These are phyloP conservation scores for Trichothecium roseum DNA, from an alignment of 2,329 filamentous ascomycete species.

Conservation along the genomic window DNA sequence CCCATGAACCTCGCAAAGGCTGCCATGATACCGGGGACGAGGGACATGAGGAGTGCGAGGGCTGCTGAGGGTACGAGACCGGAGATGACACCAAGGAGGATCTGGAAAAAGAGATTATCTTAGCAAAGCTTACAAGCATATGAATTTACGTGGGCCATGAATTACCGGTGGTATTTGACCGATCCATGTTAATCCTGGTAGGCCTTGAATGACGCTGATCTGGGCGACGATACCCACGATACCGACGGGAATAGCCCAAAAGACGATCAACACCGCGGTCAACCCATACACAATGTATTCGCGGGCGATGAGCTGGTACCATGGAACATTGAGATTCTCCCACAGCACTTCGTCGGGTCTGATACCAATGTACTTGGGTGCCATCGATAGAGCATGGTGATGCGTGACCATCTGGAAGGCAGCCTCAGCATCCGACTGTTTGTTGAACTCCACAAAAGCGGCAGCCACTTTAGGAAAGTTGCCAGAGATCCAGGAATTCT, in stretches of 20 bases:
- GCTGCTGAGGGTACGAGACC: slow-evolving; percentile 76
- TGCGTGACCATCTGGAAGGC: slow-evolving; percentile 77
- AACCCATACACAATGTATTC: slow-evolving; percentile 53
- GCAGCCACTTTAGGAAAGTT: slow-evolving; percentile 56
- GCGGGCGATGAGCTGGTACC: slow-evolving; percentile 69
- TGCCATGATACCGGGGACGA: slow-evolving; percentile 60
- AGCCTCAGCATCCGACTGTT: slow-evolving; percentile 71
- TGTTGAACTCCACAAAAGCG: slow-evolving; percentile 84
- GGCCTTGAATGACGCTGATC: slow-evolving; percentile 55
- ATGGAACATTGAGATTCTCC: slow-evolving; percentile 58
- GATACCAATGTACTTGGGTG: slow-evolving; percentile 73
- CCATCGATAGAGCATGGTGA: slow-evolving; percentile 73
- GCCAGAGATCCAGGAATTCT: slow-evolving; percentile 51
- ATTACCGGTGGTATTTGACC: slow-evolving; percentile 49
- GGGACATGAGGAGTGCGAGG: slow-evolving; percentile 71
- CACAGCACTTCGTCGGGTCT: slow-evolving; percentile 76
- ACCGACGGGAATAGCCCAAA: slow-evolving; percentile 71
- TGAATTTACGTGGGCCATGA: neutral
- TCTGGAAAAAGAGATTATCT: slow-evolving; percentile 6
- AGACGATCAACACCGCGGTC: slow-evolving; percentile 66
- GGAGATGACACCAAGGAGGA: slow-evolving; percentile 68
- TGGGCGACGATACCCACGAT: slow-evolving; percentile 81
- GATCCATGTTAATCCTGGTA: slow-evolving; percentile 67
- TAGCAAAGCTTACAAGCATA: neutral
- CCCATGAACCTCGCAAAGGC: slow-evolving; percentile 67